phyloP scores from a whole-genome alignment of 1,284 basidiomycete species.

The Xerocomus minutiporus region DNA sequence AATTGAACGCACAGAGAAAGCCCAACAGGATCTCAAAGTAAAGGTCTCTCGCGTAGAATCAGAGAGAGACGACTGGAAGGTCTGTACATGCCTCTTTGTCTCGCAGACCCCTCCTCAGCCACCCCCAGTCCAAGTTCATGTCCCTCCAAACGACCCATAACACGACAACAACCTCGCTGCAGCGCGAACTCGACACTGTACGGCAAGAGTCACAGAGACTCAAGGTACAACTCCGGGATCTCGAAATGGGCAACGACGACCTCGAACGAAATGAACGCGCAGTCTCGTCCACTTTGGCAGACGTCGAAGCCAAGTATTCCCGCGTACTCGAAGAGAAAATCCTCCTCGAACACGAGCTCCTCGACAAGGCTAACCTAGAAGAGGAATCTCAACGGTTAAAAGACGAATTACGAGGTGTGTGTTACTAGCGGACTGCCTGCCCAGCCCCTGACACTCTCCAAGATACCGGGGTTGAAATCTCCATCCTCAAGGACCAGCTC shows the following conservation, averaged over 20 bases:
- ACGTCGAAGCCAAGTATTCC: constrained; percentile 89
- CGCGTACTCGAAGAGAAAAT: constrained; percentile 95
- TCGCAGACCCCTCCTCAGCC: constrained; percentile 5
- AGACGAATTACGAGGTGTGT: constrained; percentile 86
- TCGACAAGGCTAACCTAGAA: constrained; percentile 86
- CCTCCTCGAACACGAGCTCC: constrained; percentile 91
- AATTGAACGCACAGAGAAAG: constrained; percentile 80
- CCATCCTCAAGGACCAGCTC: constrained; percentile 76
- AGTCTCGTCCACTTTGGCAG: constrained; percentile 85
- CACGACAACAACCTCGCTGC: constrained; percentile 78
- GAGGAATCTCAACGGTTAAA: constrained; percentile 90
- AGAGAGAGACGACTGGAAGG: constrained; percentile 93
- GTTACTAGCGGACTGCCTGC: constrained; percentile 18
- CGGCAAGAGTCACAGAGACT: constrained; percentile 76
- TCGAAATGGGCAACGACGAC: constrained; percentile 96
- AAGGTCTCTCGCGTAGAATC: constrained; percentile 70
- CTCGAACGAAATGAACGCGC: constrained; percentile 89
- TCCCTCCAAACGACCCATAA: constrained; percentile 86
- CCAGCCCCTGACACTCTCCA: constrained; percentile 17
- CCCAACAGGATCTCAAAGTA: constrained; percentile 75
- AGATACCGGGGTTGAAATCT: constrained; percentile 85
- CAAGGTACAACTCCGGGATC: constrained; percentile 79
- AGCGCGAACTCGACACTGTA: constrained; percentile 83
- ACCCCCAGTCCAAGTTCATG: constrained; percentile 76
- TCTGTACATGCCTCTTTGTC: constrained; percentile 31